Base-by-base conservation (phyloP, 495 filamentous ascomycete genomes). In the Penicillium pancosmium region DNA sequence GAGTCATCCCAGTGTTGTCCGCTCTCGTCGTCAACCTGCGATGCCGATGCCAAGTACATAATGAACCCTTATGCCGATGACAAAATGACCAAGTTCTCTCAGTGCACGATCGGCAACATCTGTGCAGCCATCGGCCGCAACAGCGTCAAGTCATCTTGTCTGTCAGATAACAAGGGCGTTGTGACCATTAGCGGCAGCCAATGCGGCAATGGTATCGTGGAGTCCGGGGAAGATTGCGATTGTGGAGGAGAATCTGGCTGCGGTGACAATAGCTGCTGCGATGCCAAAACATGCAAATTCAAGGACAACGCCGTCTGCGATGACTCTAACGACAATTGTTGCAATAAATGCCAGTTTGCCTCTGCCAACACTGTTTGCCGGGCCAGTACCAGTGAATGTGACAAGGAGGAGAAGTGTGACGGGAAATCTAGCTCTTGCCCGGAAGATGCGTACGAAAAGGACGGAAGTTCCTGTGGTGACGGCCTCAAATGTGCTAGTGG, bases 141-240 rank as follows among this genome's bases (percentile, higher is more conserved):
- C 65, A 88, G 86, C 59, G 88, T 94, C 70, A 89, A 88, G 41
- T 86, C 83, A 6, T 72, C 62, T 27, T 98, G 95, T 75, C 78
- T 98, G 18, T 85, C 83, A 13, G 86, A 89, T 67, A 98, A 98
- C 74, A 84, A 84, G 61, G 88, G 88, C 57, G 86, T 98, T 16
- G 79, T 80, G n/a, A 93, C 90, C n/a, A 90, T 95, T 68, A 90
- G 86, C 1, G 89, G 89, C 63, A 88, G 87, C 57, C 86, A 91
- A 66, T 98, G 94, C 69, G 94, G 94, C 50, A 98, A 98, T 72
- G 94, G 94, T 47, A 98, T 98, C 60, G 95, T 98, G 41, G 94
- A 98, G 72, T 73, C 81, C 10, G 94, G 91, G 60, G 94, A 98
- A 73, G 89, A 98, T 15, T 98, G 94, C 73, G 94, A 98, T 74